phyloP scores from a whole-genome alignment of 208 protist species.

The Naegleria gruberi region DNA sequence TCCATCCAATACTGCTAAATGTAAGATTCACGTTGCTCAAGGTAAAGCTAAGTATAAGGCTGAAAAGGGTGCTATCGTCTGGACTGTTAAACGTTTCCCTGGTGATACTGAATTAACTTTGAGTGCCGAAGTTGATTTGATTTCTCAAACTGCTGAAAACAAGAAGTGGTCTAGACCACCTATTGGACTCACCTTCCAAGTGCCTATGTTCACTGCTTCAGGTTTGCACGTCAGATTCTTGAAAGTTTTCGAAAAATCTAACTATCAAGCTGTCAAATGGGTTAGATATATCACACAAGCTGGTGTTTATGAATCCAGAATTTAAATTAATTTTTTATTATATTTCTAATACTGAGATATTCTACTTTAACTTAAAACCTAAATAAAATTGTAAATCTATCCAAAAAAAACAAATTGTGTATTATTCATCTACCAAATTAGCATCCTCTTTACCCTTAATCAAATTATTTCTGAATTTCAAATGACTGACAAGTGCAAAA shows the following conservation, averaged over 20 bases:
- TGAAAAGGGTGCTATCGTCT: slow-evolving; percentile 72
- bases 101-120: slow-evolving; percentile 70
- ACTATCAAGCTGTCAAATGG: slow-evolving; percentile 90
- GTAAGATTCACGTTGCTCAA: slow-evolving; percentile 54
- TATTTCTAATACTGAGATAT: background rate
- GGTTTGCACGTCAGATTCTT: slow-evolving; percentile 90
- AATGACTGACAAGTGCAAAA: background rate
- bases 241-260: slow-evolving; percentile 61
- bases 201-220: slow-evolving; percentile 86
- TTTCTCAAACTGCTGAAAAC: slow-evolving; percentile 58
- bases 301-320: slow-evolving; percentile 90
- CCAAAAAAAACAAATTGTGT: too few relatives aligned
- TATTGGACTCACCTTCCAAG: slow-evolving; percentile 87
- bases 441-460: background rate
- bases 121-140: slow-evolving; percentile 75
- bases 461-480: background rate
- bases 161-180: slow-evolving; percentile 82
- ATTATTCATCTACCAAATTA: background rate
- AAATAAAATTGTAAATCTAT: background rate
- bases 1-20: slow-evolving; percentile 80
- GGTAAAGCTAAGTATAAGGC: slow-evolving; percentile 83
- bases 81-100: slow-evolving; percentile 69
- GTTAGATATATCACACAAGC: slow-evolving; percentile 94
- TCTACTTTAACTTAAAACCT: background rate
- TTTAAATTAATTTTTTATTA: slow-evolving; percentile 49